Conservation (phyloP, 768 basidiomycete species). For the Leccinum subtestaceum region DNA sequence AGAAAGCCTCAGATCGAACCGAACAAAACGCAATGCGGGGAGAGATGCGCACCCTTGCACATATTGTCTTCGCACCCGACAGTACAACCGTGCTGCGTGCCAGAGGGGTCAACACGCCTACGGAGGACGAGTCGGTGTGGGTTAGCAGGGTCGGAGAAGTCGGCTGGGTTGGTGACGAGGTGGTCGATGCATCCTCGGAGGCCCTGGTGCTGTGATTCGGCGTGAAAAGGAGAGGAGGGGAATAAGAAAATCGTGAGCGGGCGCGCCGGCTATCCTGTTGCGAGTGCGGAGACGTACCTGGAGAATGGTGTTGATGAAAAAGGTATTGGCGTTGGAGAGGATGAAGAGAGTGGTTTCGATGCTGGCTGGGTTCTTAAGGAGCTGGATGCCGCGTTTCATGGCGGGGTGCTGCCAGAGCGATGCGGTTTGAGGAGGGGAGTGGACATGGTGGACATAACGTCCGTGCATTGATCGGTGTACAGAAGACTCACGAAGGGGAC, state of each 20-base stretch:
- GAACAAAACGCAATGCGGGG: background rate
- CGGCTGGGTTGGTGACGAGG: conserved; percentile 90
- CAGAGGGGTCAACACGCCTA: conserved; percentile 71
- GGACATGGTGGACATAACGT: background rate
- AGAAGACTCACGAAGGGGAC: conserved; percentile 77
- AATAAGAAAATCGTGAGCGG: background rate
- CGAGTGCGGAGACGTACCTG: conserved; percentile 46
- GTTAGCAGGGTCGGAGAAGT: conserved; percentile 61
- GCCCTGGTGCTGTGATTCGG: conserved; percentile 57
- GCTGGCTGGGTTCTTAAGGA: conserved; percentile 62
- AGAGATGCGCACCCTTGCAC: conserved; percentile 76
- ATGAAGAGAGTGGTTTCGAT: conserved; percentile 77
- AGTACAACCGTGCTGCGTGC: conserved; percentile 77
- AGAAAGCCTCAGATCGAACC: background rate
- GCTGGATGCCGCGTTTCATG: conserved; percentile 86
- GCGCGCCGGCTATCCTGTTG: background rate
- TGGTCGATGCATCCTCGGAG: conserved; percentile 72
- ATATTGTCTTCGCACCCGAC: conserved; percentile 95
- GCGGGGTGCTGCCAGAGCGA: conserved; percentile 76
- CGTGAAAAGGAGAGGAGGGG: too few relatives aligned
- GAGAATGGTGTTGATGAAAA: conserved; percentile 89
- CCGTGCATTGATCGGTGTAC: background rate
- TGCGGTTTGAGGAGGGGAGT: too few relatives aligned
- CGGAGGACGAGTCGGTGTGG: conserved; percentile 70
- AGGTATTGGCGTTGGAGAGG: conserved; percentile 89